Base-by-base conservation (phyloP, 345 rosid species). In the Arabis alpina region DNA sequence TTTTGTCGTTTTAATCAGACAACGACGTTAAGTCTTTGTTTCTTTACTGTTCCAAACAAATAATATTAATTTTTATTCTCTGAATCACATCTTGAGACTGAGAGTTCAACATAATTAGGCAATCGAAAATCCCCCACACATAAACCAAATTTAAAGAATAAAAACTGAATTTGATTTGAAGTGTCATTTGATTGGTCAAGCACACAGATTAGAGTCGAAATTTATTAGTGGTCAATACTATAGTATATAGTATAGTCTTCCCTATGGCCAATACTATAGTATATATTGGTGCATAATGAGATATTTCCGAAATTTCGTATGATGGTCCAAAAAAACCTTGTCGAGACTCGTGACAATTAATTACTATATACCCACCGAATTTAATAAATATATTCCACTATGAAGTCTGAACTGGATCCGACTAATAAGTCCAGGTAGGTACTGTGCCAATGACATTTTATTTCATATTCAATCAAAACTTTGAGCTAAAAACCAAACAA, bases 291-390 rank as follows among this genome's bases (percentile, higher is more conserved):
- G 53, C 54, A 54, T 41, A 19, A n/a, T 63, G 15, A 58, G 60
- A 73, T 36, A 0, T 66, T 57, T 50, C 40, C 68, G 16, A 49
- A 28, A 41, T 28, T 50, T 70, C 16, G 47, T 47, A 25, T 54
- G 11, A 45, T 53, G 56, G 55, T 48, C 61, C 61, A 4, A 48
- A 41, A 27, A 65, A 57, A 56, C 10, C 10, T 59, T 74, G 73
- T 74, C 67, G 68, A 74, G 68, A 13, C 68, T 60, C 78, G 78
- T 74, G 78, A 74, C 78, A 53, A 11, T 60, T 43, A 53, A 53
- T 44, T 19, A 53, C 10, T 60, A 44, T 28, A 66, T 24, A 67
- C 68, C 78, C 73, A 67, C 69, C 64, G 63, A 75, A 12, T 37
- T 75, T 16, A 61, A 75, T 75, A 61, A 75, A 68, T 61, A 68